Evolutionary conservation across 768 basidiomycete genomes (phyloP), one percentile per base, ranked within the genome.

Genomic region (Mycena filopes): DNA sequence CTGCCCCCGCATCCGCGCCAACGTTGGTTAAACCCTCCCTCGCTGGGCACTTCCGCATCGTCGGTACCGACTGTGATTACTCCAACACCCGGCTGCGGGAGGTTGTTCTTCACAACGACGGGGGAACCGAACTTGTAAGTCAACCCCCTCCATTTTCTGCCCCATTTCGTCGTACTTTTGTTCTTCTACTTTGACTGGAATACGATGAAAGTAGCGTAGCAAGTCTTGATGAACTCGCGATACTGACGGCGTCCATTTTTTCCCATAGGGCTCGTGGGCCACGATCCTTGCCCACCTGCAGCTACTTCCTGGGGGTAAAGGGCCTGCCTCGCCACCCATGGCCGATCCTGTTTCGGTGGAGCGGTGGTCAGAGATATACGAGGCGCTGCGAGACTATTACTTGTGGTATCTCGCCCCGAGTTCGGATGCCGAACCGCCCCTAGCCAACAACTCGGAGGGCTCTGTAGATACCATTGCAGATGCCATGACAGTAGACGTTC

Each of bases 301-400:
- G 51, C 10, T 67, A 15, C 3, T 57, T 33, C 38, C 25, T 11
- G 15, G 40, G 38, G n/a, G n/a, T n/a, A n/a, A n/a, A n/a, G n/a
- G n/a, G n/a, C n/a, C n/a, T n/a, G 15, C 36, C 9, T 36, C 45
- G 21, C 28, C 40, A 26, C 23, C 26, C 16, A 4, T 6, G 15
- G 7, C 10, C 7, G n/a, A 40, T 25, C n/a, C 21, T 0, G 23
- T 51, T 31, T 3, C 15, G 25, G 13, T 50, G 12, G 43, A 42
- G 18, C 26, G 3, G 31, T 63, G 56, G 51, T 11, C 12, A 13
- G 43, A 46, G 51, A 67, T 31, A 2, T 36, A 41, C 1, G 31
- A 51, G 49, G 66, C 60, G 38, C 38, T 67, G 36, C 41, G 43
- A 21, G 50, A 40, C 15, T 67, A 67, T 40, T 62, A 62, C 28